phyloP scores from a whole-genome alignment of 768 basidiomycete genomes.

The Leccinum incarnatum region DNA sequence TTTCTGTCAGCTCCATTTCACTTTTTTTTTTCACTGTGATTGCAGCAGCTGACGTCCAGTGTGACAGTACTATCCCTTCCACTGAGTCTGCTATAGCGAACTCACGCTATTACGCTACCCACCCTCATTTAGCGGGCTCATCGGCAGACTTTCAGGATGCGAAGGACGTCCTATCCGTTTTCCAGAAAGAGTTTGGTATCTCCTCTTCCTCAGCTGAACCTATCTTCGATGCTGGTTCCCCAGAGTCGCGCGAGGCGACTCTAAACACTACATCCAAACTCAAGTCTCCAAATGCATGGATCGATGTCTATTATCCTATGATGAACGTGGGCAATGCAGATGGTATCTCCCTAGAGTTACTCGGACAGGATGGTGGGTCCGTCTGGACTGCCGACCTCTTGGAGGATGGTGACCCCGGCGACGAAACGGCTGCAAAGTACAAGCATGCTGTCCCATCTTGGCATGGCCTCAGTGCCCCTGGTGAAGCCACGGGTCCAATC shows the following conservation, averaged over 20 bases:
- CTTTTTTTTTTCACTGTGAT: not conserved
- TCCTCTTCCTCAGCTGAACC: conserved; percentile 40
- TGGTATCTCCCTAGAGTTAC: conserved; percentile 63
- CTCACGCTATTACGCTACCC: conserved; percentile 58
- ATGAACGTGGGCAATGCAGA: conserved; percentile 67
- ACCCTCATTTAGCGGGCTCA: conserved; percentile 74
- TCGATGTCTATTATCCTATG: conserved; percentile 86
- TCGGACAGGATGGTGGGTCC: conserved; percentile 50
- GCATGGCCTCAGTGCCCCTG: conserved; percentile 80
- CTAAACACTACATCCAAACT: conserved; percentile 48
- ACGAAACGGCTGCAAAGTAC: conserved; percentile 69
- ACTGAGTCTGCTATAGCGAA: conserved; percentile 54
- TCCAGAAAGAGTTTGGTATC: conserved; percentile 65
- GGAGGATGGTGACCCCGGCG: conserved; percentile 67
- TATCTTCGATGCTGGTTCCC: conserved; percentile 69
- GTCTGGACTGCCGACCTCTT: conserved; percentile 72
- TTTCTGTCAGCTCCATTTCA: conserved; percentile 34
- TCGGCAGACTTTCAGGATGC: conserved; percentile 61
- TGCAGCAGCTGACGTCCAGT: not conserved
- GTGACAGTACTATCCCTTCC: conserved; percentile 51
- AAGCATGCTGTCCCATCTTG: conserved; percentile 72
- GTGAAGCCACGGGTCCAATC: conserved; percentile 65
- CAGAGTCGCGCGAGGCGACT: conserved; percentile 65
- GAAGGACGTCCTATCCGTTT: conserved; percentile 60
- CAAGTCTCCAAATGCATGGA: conserved; percentile 65